phyloP scores from a whole-genome alignment of 768 basidiomycete species.

The Podaxis pistillaris region DNA sequence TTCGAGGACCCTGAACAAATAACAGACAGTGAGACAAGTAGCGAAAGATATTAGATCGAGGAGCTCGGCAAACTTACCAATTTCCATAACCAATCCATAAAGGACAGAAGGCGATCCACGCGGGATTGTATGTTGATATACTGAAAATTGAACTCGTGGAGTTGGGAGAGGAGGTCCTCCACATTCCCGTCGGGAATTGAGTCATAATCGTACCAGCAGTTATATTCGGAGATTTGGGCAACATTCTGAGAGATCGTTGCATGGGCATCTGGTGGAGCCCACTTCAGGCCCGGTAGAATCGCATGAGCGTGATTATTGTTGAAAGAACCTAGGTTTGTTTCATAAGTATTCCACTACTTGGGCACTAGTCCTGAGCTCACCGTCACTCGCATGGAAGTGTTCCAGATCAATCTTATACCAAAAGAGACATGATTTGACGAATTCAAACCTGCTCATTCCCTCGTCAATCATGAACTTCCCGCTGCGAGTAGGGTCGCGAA shows the following conservation, averaged over 20 bases:
- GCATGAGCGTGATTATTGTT: background rate
- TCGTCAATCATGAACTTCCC: background rate
- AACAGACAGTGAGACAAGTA: background rate
- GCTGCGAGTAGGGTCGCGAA: background rate
- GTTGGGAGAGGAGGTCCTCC: background rate
- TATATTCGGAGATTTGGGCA: background rate
- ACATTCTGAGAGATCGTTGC: background rate
- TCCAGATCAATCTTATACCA: background rate
- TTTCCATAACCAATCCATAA: background rate
- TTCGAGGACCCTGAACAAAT: background rate
- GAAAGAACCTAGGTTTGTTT: background rate
- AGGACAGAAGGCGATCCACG: too few species aligned
- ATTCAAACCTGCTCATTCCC: background rate
- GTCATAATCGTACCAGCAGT: background rate
- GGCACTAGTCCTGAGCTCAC: background rate
- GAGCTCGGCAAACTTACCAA: background rate
- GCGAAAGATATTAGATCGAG: background rate
- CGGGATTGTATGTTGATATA: too few species aligned
- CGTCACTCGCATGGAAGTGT: background rate
- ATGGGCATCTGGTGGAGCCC: background rate
- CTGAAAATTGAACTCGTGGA: background rate
- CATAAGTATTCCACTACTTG: background rate
- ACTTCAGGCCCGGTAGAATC: background rate
- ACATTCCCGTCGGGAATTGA: background rate
- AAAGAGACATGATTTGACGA: background rate